Evolutionary conservation across 768 basidiomycete genomes (phyloP).

Genomic region (Hydnum rufescens): DNA sequence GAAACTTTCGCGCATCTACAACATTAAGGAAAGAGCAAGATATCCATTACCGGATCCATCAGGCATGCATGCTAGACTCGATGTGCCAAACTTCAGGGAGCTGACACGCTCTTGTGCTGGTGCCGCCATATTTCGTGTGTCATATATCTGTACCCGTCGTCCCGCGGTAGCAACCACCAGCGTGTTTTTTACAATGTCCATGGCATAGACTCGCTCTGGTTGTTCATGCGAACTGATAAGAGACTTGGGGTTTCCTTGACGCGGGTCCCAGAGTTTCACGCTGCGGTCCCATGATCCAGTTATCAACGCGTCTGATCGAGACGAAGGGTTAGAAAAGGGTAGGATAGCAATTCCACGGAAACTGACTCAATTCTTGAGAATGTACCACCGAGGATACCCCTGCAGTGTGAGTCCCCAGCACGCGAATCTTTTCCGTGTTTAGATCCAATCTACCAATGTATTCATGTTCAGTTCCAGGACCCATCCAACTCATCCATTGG

Average conservation of each 20-base stretch:
- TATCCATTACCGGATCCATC: conserved; percentile 58
- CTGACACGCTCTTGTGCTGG: conserved; percentile 74
- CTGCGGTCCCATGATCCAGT: conserved; percentile 89
- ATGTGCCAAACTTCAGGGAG: conserved; percentile 87
- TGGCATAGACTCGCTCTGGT: conserved; percentile 69
- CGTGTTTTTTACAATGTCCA: conserved; percentile 57
- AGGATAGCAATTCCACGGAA: not conserved
- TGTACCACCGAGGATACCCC: conserved; percentile 62
- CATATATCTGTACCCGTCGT: conserved; percentile 75
- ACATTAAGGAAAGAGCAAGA: not conserved
- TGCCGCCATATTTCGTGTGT: conserved; percentile 54
- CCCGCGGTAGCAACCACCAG: conserved; percentile 90
- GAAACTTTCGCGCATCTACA: not conserved
- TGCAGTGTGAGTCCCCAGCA: conserved; percentile 66
- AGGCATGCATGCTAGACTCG: conserved; percentile 78
- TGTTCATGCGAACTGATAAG: conserved; percentile 42
- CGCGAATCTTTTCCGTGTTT: conserved; percentile 43
- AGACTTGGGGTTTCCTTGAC: conserved; percentile 27
- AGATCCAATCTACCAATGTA: conserved; percentile 48
- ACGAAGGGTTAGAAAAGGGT: not conserved
- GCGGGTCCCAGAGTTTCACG: conserved; percentile 72
- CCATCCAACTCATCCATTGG: conserved; percentile 17
- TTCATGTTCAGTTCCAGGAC: not conserved
- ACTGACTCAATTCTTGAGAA: conserved; percentile 37
- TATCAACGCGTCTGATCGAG: conserved; percentile 40